Evolutionary conservation across 75 land plant species (phyloP), one percentile per base, ranked within the genome.

Genomic region (Pinus albicaulis): DNA sequence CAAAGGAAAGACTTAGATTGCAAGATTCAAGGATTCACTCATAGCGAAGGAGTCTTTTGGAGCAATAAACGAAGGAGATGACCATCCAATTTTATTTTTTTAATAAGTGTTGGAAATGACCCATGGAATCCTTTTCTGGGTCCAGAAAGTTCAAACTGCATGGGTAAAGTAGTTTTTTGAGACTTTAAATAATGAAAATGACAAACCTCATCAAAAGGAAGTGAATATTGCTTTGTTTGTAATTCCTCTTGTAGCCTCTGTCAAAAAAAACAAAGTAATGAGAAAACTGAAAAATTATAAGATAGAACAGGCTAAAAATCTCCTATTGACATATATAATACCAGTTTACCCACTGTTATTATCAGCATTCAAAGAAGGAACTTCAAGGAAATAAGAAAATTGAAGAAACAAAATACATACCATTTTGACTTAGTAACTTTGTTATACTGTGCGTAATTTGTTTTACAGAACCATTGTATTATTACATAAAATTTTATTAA

Each of bases 161-260:
- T n/a, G 14, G 19, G 55, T 36, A 23, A 17, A 56, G 31, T 7
- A 48, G 20, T 24, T 14, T n/a, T 26, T 20, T 57, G 38, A 14
- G 36, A 56, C n/a, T 56, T 19, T 31, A n/a, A 26, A 57, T n/a
- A n/a, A 26, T 26, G 38, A 64, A 14, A 59, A 59, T 31, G 15
- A 77, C 56, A 73, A 78, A 98, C 99, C 95, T 98, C 99, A 55
- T 92, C 86, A 84, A 98, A 98, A 14, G 98, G 98, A 76, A 86
- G 92, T 57, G 98, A 89, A 25, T 84, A 87, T 57, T 98, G 92
- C 11, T 86, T 86, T 20, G 79, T 64, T 59, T 74, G 78, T 64
- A 98, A 78, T 65, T 92, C 93, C 60, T 98, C 80, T 77, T 98
- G 95, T 75, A 98, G 70, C n/a, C 73, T 78, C 99, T 98, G 98